These are phyloP conservation scores for Batkoa obscura DNA, from an alignment of 371 early-diverging fungal genomes.

Conservation along the genomic window DNA sequence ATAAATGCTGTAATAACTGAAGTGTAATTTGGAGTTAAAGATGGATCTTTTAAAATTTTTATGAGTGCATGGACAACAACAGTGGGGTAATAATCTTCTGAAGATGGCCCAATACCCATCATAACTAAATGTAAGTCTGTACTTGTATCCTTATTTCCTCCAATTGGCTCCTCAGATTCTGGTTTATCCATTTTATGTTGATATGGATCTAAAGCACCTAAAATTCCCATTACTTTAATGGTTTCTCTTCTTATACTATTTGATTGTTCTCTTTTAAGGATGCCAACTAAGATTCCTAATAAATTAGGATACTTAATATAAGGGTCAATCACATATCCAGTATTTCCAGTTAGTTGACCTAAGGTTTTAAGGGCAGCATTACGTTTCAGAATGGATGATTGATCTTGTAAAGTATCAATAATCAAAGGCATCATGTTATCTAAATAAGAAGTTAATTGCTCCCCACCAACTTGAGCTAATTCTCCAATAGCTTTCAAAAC, in stretches of 20 bases:
- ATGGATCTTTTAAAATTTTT: slow-evolving; percentile 71
- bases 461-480: slow-evolving; percentile 68
- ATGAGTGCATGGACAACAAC: slow-evolving; percentile 80
- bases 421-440: slow-evolving; percentile 69
- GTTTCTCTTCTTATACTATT: slow-evolving; percentile 56
- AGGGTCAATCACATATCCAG: slow-evolving; percentile 82
- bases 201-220: slow-evolving; percentile 94
- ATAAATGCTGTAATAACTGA: slow-evolving; percentile 83
- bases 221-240: slow-evolving; percentile 75
- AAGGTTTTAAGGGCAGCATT: slow-evolving; percentile 75
- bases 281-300: slow-evolving; percentile 51
- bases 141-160: slow-evolving; percentile 27
- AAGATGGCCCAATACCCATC: slow-evolving; percentile 55
- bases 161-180: slow-evolving; percentile 20
- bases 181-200: slow-evolving; percentile 43
- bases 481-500: slow-evolving; percentile 78
- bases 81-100: slow-evolving; percentile 68
- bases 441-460: slow-evolving; percentile 63
- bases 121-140: slow-evolving; percentile 36
- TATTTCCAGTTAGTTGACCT: slow-evolving; percentile 64
- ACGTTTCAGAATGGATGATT: slow-evolving; percentile 63
- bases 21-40: slow-evolving; percentile 62
- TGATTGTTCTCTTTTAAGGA: slow-evolving; percentile 68
- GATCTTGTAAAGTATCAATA: slow-evolving; percentile 81
- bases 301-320: slow-evolving; percentile 77